These are phyloP conservation scores for Triglochin maritima DNA, from an alignment of 106 monocot species.

Conservation along the genomic window DNA sequence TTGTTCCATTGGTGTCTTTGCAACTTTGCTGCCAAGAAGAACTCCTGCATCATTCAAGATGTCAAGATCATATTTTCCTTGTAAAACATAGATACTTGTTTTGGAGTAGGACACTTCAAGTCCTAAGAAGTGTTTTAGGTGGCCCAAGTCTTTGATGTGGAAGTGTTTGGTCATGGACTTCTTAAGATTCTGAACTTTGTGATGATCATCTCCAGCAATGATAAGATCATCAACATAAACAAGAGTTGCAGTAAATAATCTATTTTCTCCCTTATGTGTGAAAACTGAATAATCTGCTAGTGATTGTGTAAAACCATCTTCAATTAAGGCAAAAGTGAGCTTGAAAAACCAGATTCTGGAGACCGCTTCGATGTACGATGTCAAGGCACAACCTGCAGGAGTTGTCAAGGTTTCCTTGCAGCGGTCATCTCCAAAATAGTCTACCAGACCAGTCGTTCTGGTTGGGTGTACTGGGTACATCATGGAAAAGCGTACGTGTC, in stretches of 20 bases:
- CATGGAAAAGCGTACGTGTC: no score
- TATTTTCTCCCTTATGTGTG: neutral
- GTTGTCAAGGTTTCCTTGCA: no score
- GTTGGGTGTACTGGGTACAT: no score
- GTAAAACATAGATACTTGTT: neutral
- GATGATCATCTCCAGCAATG: neutral
- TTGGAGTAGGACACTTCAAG: neutral
- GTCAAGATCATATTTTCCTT: neutral
- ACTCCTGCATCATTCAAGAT: neutral
- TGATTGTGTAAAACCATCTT: neutral
- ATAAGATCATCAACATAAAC: neutral
- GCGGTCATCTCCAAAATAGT: no score
- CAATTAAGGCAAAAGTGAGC: neutral
- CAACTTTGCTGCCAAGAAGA: neutral
- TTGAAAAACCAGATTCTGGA: neutral
- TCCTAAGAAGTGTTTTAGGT: neutral
- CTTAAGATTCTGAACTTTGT: neutral
- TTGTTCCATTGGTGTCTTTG: neutral
- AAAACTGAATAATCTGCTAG: neutral
- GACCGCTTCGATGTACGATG: no score
- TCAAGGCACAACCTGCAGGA: no score
- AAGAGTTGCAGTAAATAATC: neutral
- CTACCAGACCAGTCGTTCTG: no score
- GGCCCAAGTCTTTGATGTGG: neutral
- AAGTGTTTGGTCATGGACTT: neutral